phyloP scores from a whole-genome alignment of 371 early-diverging fungal species.

The Basidiobolus meristosporus region DNA sequence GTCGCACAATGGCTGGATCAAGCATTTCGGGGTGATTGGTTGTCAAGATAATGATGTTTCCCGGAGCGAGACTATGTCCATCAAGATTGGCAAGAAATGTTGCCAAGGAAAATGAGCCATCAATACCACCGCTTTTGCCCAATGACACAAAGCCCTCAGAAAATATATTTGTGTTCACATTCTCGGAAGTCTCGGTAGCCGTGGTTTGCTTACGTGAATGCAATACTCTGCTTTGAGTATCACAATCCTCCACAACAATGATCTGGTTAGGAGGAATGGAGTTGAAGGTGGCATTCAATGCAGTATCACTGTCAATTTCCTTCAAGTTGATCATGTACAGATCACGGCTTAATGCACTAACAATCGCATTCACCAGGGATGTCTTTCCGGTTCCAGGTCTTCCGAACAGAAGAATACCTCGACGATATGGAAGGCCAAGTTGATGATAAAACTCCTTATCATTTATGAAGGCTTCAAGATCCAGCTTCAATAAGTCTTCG shows the following conservation, averaged over 20 bases:
- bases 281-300: conserved; percentile 36
- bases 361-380: conserved; percentile 59
- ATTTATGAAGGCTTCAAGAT: conserved; percentile 19
- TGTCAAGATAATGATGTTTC: conserved; percentile 66
- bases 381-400: conserved; percentile 78
- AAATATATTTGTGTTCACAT: conserved; percentile 1
- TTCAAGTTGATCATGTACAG: conserved; percentile 54
- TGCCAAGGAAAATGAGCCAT: conserved; percentile 31
- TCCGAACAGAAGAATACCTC: conserved; percentile 64
- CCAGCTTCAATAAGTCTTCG: conserved; percentile 16
- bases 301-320: conserved; percentile 35
- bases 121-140: not conserved
- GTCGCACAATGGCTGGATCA: conserved; percentile 71
- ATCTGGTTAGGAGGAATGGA: conserved; percentile 55
- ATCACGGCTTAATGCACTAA: conserved; percentile 41
- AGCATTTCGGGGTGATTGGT: conserved; percentile 66
- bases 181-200: conserved; percentile 4
- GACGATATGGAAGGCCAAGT: conserved; percentile 41
- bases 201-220: conserved; percentile 11
- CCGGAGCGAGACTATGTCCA: conserved; percentile 59
- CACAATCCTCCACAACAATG: conserved; percentile 76
- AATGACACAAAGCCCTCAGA: no score
- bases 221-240: conserved; percentile 34
- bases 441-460: conserved; percentile 28
- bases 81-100: conserved; percentile 66